Evolutionary conservation across 257 asterid genomes (phyloP), one percentile per base, ranked within the genome.

Genomic region (Cynanchum wilfordii): DNA sequence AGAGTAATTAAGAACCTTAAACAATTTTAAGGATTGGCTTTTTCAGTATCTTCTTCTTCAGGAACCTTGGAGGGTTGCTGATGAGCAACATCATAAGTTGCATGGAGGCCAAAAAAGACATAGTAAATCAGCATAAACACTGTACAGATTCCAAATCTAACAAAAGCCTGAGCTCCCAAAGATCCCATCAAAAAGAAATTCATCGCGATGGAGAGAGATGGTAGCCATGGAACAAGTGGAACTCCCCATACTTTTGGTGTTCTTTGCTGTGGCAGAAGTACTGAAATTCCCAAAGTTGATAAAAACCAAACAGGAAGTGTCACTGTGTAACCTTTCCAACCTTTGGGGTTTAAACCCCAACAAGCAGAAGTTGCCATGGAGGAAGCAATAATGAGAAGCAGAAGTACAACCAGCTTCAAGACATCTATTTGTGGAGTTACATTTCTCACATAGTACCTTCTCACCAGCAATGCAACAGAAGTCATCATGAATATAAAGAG

Each of bases 211-310:
- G 80, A 75, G 20, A 78, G 65, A 11, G 85, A 81, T 56, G 85
- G 85, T 55, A 81, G 60, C 85, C 85, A 81, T 3, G 85, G 85
- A 52, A 81, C 82, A 30, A 81, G 74, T 49, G 83, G 83, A 42
- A 73, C 69, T 2, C 80, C 85, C 85, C 82, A 81, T 6, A 75
- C 75, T 54, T 78, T 72, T 29, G 85, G 80, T 54, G 67, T 65
- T 64, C 79, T 52, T 66, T 78, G 80, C 36, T 81, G 76, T 68
- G 76, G 76, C 40, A 81, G 27, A 33, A 69, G 68, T 24, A 78
- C 40, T 56, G 71, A 16, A 42, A 81, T 38, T 58, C 82, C 80
- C 63, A 72, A 47, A 1, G 85, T 81, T n/a, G 76, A 78, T 3
- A 68, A 72, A 49, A 81, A 72, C 82, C 85, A 78, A 64, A 78